phyloP scores from a whole-genome alignment of 495 filamentous ascomycete genomes.

The Xylaria curta region DNA sequence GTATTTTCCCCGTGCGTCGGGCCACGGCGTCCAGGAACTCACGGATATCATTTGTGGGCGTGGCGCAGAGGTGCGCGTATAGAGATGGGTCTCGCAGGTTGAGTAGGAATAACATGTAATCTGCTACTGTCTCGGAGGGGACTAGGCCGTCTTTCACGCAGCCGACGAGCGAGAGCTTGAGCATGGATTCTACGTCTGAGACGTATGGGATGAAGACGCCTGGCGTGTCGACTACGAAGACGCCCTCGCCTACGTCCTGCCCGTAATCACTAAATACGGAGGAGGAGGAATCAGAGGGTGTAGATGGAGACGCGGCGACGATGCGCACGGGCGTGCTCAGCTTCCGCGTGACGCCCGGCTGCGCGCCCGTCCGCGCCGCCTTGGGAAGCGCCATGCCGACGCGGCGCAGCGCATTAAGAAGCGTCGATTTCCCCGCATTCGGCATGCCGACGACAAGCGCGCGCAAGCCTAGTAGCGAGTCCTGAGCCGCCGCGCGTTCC shows the following conservation, averaged over 20 bases:
- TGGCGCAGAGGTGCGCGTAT: slow-evolving; percentile 66
- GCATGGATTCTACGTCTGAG: slow-evolving; percentile 81
- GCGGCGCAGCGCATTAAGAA: slow-evolving; percentile 84
- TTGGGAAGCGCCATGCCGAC: slow-evolving; percentile 66
- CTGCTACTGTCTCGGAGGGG: slow-evolving; percentile 73
- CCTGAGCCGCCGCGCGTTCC: slow-evolving; percentile 37
- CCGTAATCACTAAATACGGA: too few species aligned
- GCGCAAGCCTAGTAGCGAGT: slow-evolving; percentile 64
- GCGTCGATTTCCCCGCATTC: slow-evolving; percentile 90
- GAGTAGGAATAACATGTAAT: slow-evolving; percentile 86
- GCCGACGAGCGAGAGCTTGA: slow-evolving; percentile 88
- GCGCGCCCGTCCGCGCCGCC: slow-evolving; percentile 79
- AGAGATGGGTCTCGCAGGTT: slow-evolving; percentile 64
- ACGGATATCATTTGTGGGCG: slow-evolving; percentile 82
- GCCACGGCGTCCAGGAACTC: slow-evolving; percentile 73
- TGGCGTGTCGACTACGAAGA: slow-evolving; percentile 61
- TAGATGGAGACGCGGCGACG: slow-evolving; percentile 26
- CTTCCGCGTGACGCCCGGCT: slow-evolving; percentile 90
- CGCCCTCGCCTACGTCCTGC: slow-evolving; percentile 48
- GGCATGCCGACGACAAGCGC: slow-evolving; percentile 95
- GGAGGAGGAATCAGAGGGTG: too few species aligned
- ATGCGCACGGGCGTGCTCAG: slow-evolving; percentile 85
- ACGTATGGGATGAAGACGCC: slow-evolving; percentile 96
- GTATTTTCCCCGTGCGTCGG: slow-evolving; percentile 73
- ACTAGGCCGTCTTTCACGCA: slow-evolving; percentile 90